Percentiles rank a stretch among this genome's conserved stretches.
Evolutionary conservation across 176 grass and related monocot genomes (phyloP).

Genomic region (Leersia perrieri): DNA sequence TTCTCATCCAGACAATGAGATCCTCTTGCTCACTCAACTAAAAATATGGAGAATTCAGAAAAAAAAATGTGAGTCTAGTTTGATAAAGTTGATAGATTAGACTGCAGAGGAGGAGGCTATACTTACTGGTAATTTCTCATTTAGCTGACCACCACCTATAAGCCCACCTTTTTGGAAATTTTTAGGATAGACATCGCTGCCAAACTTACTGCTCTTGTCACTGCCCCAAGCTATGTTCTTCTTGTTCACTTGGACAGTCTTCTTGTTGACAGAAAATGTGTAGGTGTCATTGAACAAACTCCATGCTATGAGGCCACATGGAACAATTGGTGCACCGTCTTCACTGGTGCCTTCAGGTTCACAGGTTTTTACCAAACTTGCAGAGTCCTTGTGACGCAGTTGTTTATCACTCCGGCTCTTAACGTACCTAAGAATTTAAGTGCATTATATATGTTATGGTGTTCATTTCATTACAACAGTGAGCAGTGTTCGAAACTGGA

Average conservation of each 20-base stretch:
- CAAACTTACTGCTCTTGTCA: conserved; percentile 69
- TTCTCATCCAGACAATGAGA: conserved; percentile 92
- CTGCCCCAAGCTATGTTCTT: conserved; percentile 95
- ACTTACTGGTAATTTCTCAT: conserved; percentile 69
- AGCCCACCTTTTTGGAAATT: conserved; percentile 76
- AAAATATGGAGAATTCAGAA: background rate
- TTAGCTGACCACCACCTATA: conserved; percentile 62
- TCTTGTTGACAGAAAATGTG: conserved; percentile 58
- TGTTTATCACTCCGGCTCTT: conserved; percentile 85
- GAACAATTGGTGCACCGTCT: conserved; percentile 59
- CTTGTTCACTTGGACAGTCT: conserved; percentile 61
- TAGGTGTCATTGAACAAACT: conserved; percentile 94
- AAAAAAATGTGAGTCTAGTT: background rate
- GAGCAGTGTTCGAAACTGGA: background rate
- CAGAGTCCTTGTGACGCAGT: conserved; percentile 30
- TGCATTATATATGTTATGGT: background rate
- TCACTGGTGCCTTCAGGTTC: conserved; percentile 55
- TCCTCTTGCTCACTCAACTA: conserved; percentile 92
- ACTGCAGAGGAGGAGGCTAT: background rate
- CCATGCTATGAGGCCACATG: conserved; percentile 93
- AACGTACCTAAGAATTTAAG: conserved; percentile 67
- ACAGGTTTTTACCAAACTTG: conserved; percentile 41
- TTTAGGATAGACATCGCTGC: conserved; percentile 70
- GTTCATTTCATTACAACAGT: background rate
- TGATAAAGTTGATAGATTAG: background rate